A percentile compares a stretch with the other conserved stretches of the same genome.
Conservation (phyloP, 495 filamentous ascomycete species). For the Hypoxylon cercidicola region DNA sequence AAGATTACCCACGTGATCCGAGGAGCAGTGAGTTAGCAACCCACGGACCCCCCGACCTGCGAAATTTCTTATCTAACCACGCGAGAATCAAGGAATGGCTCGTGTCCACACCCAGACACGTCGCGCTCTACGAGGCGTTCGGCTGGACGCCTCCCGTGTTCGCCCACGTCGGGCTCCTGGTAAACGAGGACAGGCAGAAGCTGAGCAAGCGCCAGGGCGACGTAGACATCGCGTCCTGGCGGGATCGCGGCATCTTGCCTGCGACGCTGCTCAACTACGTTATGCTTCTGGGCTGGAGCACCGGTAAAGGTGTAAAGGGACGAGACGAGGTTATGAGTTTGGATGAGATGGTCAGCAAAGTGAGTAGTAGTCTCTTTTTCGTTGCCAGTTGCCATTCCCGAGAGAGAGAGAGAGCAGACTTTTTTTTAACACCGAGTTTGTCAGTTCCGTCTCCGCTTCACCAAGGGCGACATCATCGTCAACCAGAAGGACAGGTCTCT, state of each 20-base stretch:
- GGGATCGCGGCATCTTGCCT: constrained; percentile 75
- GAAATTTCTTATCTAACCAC: constrained; percentile 16
- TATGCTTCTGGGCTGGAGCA: constrained; percentile 86
- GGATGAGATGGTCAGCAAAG: constrained; percentile 73
- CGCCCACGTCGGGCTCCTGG: constrained; percentile 88
- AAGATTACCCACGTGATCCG: constrained; percentile 94
- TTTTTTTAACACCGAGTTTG: constrained; percentile 31
- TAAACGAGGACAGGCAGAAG: constrained; percentile 79
- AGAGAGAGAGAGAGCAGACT: neutral
- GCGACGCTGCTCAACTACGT: constrained; percentile 84
- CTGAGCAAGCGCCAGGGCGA: constrained; percentile 87
- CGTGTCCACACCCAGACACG: constrained; percentile 88
- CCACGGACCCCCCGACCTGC: neutral
- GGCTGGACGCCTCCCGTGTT: constrained; percentile 85
- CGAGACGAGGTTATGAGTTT: constrained; percentile 73
- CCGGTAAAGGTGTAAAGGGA: constrained; percentile 59
- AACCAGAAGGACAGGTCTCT: constrained; percentile 83
- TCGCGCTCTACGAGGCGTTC: constrained; percentile 87
- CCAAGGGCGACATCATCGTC: constrained; percentile 87
- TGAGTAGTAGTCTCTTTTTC: constrained; percentile 48
- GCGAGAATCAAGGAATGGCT: constrained; percentile 92
- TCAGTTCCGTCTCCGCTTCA: constrained; percentile 84
- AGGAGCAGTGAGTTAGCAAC: constrained; percentile 69
- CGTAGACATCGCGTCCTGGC: constrained; percentile 74
- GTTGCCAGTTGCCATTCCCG: neutral